Evolutionary conservation across 495 filamentous ascomycete genomes (phyloP).

Genomic region (Hypoxylon rickii): DNA sequence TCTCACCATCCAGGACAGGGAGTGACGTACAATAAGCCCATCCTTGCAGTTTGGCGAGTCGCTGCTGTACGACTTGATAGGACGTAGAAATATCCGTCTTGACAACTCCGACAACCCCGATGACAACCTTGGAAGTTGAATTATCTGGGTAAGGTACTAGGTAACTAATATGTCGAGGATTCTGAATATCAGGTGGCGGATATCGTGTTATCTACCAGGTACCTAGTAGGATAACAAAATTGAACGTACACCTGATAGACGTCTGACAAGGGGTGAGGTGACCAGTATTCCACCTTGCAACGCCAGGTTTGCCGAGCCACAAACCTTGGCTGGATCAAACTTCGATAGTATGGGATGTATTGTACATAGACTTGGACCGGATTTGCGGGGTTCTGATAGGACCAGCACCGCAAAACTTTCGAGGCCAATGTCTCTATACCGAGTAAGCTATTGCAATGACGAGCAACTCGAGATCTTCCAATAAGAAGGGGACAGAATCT

Average conservation of each 20-base stretch:
- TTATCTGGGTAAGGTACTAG: neutral
- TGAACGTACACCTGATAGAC: no score
- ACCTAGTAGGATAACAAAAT: no score
- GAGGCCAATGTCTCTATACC: neutral
- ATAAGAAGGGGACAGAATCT: slow-evolving; percentile 1
- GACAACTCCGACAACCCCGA: no score
- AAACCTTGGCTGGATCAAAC: no score
- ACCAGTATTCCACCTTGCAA: no score
- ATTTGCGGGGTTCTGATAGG: no score
- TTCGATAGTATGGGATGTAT: no score
- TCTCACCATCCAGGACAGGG: slow-evolving; percentile 1
- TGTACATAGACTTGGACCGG: no score
- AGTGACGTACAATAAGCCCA: slow-evolving; percentile 40
- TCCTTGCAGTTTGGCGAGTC: slow-evolving; percentile 16
- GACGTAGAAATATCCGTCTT: neutral
- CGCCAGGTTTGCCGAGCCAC: no score
- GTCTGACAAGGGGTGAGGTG: no score
- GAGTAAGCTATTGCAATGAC: neutral
- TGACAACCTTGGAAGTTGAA: neutral
- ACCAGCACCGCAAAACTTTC: no score
- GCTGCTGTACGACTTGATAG: slow-evolving; percentile 9
- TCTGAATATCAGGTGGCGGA: slow-evolving; percentile 4
- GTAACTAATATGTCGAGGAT: slow-evolving; percentile 7
- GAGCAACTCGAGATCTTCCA: neutral
- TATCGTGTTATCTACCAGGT: neutral